Evolutionary conservation across 352 stramenopile genomes (phyloP).

Genomic region (Blastocystis sp.): DNA sequence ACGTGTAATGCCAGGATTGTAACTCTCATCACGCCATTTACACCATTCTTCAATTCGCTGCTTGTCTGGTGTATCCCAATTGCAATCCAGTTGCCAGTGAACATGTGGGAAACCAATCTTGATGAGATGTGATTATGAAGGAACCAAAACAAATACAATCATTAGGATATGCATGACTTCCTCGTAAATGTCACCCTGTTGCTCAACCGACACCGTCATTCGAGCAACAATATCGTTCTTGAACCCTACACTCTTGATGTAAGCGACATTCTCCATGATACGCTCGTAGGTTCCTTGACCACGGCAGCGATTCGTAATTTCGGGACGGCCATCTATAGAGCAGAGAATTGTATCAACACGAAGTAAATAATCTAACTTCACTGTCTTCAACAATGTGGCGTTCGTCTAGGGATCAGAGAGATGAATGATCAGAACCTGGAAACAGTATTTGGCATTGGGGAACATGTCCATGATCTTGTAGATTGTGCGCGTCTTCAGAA

Average conservation of each 20-base stretch:
- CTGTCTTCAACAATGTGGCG: conserved; percentile 67
- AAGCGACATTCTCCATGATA: conserved; percentile 66
- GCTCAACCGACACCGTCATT: conserved; percentile 66
- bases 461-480: conserved; percentile 67
- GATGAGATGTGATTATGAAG: conserved; percentile 32
- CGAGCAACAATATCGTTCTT: conserved; percentile 66
- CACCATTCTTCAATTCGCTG: conserved; percentile 65
- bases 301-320: conserved; percentile 66
- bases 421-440: background rate
- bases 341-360: conserved; percentile 67
- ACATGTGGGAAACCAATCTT: conserved; percentile 66
- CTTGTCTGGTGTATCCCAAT: conserved; percentile 67
- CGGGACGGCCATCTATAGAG: conserved; percentile 66
- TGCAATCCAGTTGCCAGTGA: conserved; percentile 67
- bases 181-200: conserved; percentile 66
- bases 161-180: conserved; percentile 66
- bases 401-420: conserved; percentile 66
- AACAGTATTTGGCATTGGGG: conserved; percentile 47
- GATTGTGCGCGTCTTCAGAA: conserved; percentile 66
- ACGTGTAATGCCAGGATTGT: conserved; percentile 67
- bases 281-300: conserved; percentile 65
- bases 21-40: conserved; percentile 66
- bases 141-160: background rate
- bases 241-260: conserved; percentile 66
- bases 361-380: conserved; percentile 65